Evolutionary conservation across 2,329 filamentous ascomycete species (phyloP).

Genomic region (Penicillium paneum): DNA sequence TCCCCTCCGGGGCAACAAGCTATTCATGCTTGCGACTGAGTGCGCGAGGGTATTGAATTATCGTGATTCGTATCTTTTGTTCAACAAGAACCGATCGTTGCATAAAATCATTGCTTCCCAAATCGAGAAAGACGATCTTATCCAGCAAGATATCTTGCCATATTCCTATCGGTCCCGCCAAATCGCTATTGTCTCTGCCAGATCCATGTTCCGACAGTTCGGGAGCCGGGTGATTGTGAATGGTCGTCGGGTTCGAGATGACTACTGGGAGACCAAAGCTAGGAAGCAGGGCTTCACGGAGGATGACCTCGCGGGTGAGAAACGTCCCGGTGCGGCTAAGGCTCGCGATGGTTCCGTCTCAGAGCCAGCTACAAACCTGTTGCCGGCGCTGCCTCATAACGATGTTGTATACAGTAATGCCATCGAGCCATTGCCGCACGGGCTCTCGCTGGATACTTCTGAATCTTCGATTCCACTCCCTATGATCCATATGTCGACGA

Average conservation of each 20-base stretch:
- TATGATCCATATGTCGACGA: slow-evolving; percentile 77
- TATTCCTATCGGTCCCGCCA: slow-evolving; percentile 98
- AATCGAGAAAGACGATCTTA: slow-evolving; percentile 92
- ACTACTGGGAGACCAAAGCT: slow-evolving; percentile 98
- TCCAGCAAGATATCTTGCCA: slow-evolving; percentile 88
- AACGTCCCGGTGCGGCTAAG: slow-evolving; percentile 87
- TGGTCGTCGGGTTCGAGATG: slow-evolving; percentile 86
- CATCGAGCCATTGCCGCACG: slow-evolving; percentile 64
- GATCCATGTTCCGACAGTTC: slow-evolving; percentile 98
- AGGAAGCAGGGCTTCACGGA: slow-evolving; percentile 97
- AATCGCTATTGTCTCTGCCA: slow-evolving; percentile 95
- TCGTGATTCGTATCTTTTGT: slow-evolving; percentile 93
- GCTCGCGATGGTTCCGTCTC: slow-evolving; percentile 76
- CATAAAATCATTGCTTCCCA: slow-evolving; percentile 98
- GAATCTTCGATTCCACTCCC: slow-evolving; percentile 64
- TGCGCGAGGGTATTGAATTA: slow-evolving; percentile 92
- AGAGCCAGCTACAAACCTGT: slow-evolving; percentile 57
- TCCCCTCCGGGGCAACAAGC: slow-evolving; percentile 82
- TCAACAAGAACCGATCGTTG: slow-evolving; percentile 96
- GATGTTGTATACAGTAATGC: slow-evolving; percentile 86
- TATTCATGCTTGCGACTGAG: slow-evolving; percentile 98
- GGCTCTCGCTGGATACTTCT: slow-evolving; percentile 68
- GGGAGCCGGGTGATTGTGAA: slow-evolving; percentile 89
- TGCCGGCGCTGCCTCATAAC: slow-evolving; percentile 67
- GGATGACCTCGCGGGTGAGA: slow-evolving; percentile 91